Base-by-base conservation (phyloP, 2,329 filamentous ascomycete species). In the Aspergillus novofumigatus region DNA sequence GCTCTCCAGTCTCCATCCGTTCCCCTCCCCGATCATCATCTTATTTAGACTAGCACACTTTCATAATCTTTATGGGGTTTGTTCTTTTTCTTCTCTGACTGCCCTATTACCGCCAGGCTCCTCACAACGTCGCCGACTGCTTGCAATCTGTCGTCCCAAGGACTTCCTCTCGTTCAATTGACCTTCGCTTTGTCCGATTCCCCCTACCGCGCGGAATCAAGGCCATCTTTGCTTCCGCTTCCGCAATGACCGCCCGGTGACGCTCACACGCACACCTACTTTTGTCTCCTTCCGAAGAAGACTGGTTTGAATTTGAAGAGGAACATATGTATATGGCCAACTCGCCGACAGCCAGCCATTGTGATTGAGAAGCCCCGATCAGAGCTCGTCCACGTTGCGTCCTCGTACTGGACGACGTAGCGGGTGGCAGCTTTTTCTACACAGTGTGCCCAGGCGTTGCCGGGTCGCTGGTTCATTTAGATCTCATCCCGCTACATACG, bases 211-310 rank as follows among this genome's bases (percentile, higher is more conserved):
- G 45, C 53, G 32, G 32, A 38, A 38, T 38, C 32, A 38, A 8
- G 32, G 14, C 14, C 14, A 38, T 38, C 32, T 7, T 38, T 38
- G 14, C 14, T 38, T 7, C 32, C 32, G 14, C 55, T 60, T 55
- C 55, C 61, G 55, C 54, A 55, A 63, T 65, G 61, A 56, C 51
- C 49, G 42, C 29, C 47, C 56, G 52, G 52, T 63, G 59, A 63
- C 57, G 58, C 55, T 55, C 35, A 57, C 44, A 50, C 25, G 5
- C 25, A 35, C 29, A 17, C 32, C 32, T 17, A 35, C 32, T 11
- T 6, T 35, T 17, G 11, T 35, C 32, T 32, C 29, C 11, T 14
- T 4, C 29, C 2, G 32, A 35, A 35, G 44, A 49, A 52, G 28
- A 26, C 49, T 26, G 35, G 20, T 17, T 49, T 47, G 32, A 26